A percentile compares a stretch with the other conserved stretches of the same genome.
phyloP scores from a whole-genome alignment of 768 basidiomycete genomes.

The Hygrophoropsis aurantiaca region DNA sequence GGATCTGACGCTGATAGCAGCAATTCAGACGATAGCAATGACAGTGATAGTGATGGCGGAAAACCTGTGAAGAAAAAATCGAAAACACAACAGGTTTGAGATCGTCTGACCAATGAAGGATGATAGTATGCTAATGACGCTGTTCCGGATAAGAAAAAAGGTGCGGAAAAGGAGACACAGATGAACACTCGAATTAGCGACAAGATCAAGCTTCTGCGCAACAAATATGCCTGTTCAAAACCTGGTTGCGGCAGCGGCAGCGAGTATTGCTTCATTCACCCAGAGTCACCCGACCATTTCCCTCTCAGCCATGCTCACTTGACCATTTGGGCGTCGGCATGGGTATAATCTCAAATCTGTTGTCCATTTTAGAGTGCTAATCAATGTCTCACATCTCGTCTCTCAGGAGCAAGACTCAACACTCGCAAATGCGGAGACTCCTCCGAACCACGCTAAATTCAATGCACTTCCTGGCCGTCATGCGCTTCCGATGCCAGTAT shows the following conservation, averaged over 20 bases:
- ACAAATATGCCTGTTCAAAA: constrained; percentile 1
- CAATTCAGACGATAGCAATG: no score
- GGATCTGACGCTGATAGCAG: no score
- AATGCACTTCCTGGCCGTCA: not conserved
- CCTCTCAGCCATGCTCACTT: constrained; percentile 5
- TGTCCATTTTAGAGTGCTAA: no score
- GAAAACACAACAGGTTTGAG: no score
- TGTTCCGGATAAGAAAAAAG: no score
- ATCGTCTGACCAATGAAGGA: no score
- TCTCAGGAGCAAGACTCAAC: not conserved
- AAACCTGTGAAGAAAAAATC: no score
- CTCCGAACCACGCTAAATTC: not conserved
- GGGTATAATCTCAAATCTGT: not conserved
- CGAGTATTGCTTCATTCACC: constrained; percentile 2
- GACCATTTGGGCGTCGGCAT: constrained; percentile 3
- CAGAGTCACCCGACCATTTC: not conserved
- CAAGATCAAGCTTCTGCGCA: constrained; percentile 1
- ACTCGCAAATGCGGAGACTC: not conserved
- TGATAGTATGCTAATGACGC: no score
- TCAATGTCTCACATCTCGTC: not conserved
- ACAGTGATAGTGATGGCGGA: no score
- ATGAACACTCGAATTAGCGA: not conserved
- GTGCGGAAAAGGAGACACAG: no score
- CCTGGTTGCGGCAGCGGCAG: not conserved
- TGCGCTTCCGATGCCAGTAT: no score